These are phyloP conservation scores for Hyaloperonospora brassicae DNA, from an alignment of 352 stramenopile genomes.

Conservation along the genomic window DNA sequence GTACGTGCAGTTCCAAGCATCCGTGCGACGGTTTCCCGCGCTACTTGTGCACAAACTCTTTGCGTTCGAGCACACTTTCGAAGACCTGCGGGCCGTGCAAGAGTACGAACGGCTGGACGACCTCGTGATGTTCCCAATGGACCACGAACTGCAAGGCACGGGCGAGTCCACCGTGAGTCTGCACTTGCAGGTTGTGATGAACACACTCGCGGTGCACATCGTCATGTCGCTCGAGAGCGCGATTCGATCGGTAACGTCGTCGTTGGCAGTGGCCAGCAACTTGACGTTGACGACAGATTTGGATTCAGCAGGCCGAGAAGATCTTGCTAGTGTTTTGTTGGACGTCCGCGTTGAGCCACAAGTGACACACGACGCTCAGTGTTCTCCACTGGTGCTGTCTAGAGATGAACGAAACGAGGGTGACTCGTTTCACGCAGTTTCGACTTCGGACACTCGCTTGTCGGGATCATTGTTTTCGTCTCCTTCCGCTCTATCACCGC, in stretches of 20 bases:
- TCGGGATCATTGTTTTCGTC: slow-evolving; percentile 19
- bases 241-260: slow-evolving; percentile 48
- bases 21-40: slow-evolving; percentile 53
- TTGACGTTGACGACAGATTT: background rate
- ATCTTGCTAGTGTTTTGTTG: slow-evolving; percentile 45
- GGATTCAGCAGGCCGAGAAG: slow-evolving; percentile 6
- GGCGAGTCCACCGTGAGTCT: slow-evolving; percentile 71
- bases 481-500: slow-evolving; percentile 31
- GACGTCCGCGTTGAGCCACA: slow-evolving; percentile 70
- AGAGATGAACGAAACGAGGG: slow-evolving; percentile 9
- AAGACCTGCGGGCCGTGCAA: slow-evolving; percentile 34
- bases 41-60: slow-evolving; percentile 77
- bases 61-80: slow-evolving; percentile 77
- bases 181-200: slow-evolving; percentile 72
- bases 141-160: slow-evolving; percentile 51
- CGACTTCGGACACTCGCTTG: slow-evolving; percentile 16
- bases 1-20: slow-evolving; percentile 60
- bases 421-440: slow-evolving; percentile 7
- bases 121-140: slow-evolving; percentile 78
- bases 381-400: slow-evolving; percentile 26
- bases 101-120: slow-evolving; percentile 52
- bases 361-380: slow-evolving; percentile 17
- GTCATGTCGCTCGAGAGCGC: slow-evolving; percentile 78
- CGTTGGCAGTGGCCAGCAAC: slow-evolving; percentile 17
- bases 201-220: slow-evolving; percentile 73